Base-by-base conservation (phyloP, 345 rosid genomes). In the Camelina sativa region DNA sequence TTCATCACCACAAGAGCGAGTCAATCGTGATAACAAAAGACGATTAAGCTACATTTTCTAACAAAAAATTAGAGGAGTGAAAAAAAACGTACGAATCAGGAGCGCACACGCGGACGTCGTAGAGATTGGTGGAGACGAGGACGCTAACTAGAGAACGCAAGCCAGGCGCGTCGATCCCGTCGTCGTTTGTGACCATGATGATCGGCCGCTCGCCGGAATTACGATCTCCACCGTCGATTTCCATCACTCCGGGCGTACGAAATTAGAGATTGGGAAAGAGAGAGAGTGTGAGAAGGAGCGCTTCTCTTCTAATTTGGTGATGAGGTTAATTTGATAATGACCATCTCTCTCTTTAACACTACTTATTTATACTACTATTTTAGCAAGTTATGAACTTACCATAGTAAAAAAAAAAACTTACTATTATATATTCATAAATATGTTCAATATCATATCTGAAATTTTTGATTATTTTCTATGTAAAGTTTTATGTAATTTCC, bases 121-220 rank as follows among this genome's bases (percentile, higher is more conserved):
- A 91, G 75, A 81, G 85, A 67, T 80, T 65, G 76, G 89, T 64
- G 56, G 98, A 74, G 86, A 88, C 84, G 16, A 94, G 91, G 79
- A 83, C 91, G 37, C 80, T 72, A 63, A 91, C 96, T 2, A 91
- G 87, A 25, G 95, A 67, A 1, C 85, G 86, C 9, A 94, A 70
- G 17, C 98, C 96, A 5, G 95, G 86, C 0, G 95, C 98, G 81
- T 91, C 96, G 37, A 94, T 91, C 4, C 98, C 98, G 82, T 94
- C 97, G 82, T 94, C 97, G 84, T 91, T 94, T 13, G 97, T 91
- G 66, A 94, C 77, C 90, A 94, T 34, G 51, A 91, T 74, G 77
- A 84, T 78, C 34, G 91, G 88, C 8, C 67, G 73, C 8, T 74
- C 64, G 34, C 63, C 80, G 55, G 72, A 48, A 63, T 32, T 76